Evolutionary conservation across 176 grass and related monocot genomes (phyloP).

Genomic region (Miscanthus lutarioriparius): DNA sequence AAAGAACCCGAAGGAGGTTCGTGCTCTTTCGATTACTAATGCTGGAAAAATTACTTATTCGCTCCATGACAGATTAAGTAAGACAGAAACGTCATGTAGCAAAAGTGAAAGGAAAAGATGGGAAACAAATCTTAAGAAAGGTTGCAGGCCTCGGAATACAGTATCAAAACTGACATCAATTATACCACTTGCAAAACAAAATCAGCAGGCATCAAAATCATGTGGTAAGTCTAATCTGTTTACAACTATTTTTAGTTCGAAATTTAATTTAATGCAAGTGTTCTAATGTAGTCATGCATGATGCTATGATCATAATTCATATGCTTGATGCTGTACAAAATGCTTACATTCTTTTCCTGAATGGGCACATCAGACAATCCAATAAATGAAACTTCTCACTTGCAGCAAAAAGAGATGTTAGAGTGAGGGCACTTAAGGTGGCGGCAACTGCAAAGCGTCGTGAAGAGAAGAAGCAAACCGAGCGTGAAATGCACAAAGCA

Average conservation of each 20-base stretch:
- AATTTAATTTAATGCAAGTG: background rate
- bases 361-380: background rate
- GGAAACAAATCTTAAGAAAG: slow-evolving; percentile 27
- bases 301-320: background rate
- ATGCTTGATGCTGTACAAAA: background rate
- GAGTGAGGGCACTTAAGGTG: slow-evolving; percentile 66
- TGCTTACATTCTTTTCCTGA: background rate
- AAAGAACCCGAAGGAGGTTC: slow-evolving; percentile 50
- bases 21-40: slow-evolving; percentile 42
- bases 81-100: slow-evolving; percentile 17
- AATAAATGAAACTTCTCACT: slow-evolving; percentile 4
- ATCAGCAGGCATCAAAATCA: slow-evolving; percentile 3
- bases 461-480: slow-evolving; percentile 64
- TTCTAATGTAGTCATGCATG: background rate
- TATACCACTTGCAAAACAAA: slow-evolving; percentile 40
- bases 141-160: slow-evolving; percentile 57
- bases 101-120: slow-evolving; percentile 40
- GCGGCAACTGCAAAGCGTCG: slow-evolving; percentile 60
- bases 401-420: slow-evolving; percentile 68
- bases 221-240: slow-evolving; percentile 43
- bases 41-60: slow-evolving; percentile 27
- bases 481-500: slow-evolving; percentile 57
- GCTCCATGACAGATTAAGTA: slow-evolving; percentile 45
- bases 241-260: background rate
- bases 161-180: slow-evolving; percentile 58